Evolutionary conservation across 2,329 filamentous ascomycete species (phyloP).

Genomic region (Zymoseptoria brevis): DNA sequence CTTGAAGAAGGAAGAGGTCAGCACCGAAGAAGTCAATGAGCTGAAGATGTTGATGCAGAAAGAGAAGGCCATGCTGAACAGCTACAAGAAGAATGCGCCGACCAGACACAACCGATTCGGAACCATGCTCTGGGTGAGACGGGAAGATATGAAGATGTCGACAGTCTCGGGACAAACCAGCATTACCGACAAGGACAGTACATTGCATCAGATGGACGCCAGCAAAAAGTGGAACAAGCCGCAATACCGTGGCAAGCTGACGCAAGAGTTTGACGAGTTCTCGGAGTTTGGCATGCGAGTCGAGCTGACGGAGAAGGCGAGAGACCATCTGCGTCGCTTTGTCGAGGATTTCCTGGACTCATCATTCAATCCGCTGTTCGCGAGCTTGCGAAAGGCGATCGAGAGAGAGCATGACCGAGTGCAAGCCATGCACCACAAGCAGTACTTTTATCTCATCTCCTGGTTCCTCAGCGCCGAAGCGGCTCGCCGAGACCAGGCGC

Average conservation of each 20-base stretch:
- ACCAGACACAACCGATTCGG: constrained; percentile 90
- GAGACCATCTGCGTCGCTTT: constrained; percentile 68
- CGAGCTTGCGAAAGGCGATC: constrained; percentile 77
- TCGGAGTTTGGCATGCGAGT: constrained; percentile 70
- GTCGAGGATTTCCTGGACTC: constrained; percentile 92
- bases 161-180: constrained; percentile 85
- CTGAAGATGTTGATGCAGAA: constrained; percentile 67
- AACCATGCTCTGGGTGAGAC: constrained; percentile 93
- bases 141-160: constrained; percentile 73
- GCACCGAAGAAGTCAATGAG: constrained; percentile 62
- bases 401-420: constrained; percentile 82
- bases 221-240: constrained; percentile 87
- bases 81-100: constrained; percentile 68
- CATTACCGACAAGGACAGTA: constrained; percentile 62
- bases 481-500: constrained; percentile 49
- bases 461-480: constrained; percentile 85
- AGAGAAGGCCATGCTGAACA: constrained; percentile 73
- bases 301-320: constrained; percentile 63
- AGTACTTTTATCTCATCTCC: constrained; percentile 85
- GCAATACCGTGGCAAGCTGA: constrained; percentile 42
- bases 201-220: constrained; percentile 81
- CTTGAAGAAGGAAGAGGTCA: constrained; percentile 66
- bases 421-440: constrained; percentile 62
- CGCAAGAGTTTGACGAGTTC: constrained; percentile 42
- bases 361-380: constrained; percentile 82